A percentile compares a stretch with the other conserved stretches of the same genome.
phyloP scores from a whole-genome alignment of 2,329 filamentous ascomycete species.

The Lojkania enalia region DNA sequence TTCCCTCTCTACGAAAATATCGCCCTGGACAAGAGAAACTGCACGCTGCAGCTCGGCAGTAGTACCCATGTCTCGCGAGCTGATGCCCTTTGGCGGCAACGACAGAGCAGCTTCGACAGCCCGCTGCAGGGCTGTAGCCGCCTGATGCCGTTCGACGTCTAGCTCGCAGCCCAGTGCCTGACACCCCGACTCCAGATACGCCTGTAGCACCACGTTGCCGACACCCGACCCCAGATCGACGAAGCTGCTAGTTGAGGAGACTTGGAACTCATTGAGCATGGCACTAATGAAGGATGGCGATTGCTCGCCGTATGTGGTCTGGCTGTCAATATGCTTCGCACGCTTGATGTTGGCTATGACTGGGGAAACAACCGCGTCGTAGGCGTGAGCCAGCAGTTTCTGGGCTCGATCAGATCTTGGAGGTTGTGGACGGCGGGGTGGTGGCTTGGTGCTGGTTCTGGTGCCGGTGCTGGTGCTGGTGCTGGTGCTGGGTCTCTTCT shows the following conservation, averaged over 20 bases:
- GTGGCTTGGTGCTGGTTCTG: no score
- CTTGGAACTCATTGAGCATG: no score
- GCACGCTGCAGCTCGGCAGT: not conserved
- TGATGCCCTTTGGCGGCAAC: not conserved
- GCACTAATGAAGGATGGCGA: conserved; percentile 78
- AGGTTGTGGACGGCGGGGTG: no score
- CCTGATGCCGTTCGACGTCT: not conserved
- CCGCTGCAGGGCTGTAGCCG: not conserved
- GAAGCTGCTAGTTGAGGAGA: conserved; percentile 81
- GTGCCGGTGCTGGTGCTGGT: no score
- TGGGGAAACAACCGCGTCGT: no score
- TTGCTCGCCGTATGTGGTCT: conserved; percentile 91
- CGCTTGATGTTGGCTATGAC: no score
- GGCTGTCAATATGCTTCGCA: no score
- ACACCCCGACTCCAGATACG: conserved; percentile 84
- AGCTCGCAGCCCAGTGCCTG: not conserved
- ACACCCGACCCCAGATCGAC: conserved; percentile 91
- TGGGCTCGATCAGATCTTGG: no score
- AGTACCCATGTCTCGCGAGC: not conserved
- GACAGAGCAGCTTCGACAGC: not conserved
- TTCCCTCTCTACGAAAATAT: not conserved
- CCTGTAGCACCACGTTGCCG: conserved; percentile 88
- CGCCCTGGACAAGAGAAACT: not conserved
- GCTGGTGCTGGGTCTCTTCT: no score
- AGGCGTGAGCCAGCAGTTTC: no score